These are phyloP conservation scores for Pythium aphanidermatum DNA, from an alignment of 352 stramenopile genomes.

Conservation along the genomic window DNA sequence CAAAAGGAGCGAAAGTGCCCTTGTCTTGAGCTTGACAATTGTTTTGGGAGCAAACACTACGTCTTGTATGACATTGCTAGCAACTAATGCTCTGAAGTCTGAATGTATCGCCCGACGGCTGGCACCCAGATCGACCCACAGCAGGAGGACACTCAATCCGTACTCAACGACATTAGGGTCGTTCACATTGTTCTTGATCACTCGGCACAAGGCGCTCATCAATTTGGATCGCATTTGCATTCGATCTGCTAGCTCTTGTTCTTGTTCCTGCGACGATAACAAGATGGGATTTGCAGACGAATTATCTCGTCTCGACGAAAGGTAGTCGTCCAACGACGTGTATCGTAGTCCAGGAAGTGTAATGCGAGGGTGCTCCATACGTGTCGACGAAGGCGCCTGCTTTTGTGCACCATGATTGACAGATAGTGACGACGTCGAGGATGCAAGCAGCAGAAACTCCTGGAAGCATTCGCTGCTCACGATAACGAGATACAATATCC, in stretches of 20 bases:
- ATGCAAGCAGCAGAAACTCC: constrained; percentile 20
- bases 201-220: constrained; percentile 23
- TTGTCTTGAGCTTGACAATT: constrained; percentile 16
- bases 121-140: constrained; percentile 20
- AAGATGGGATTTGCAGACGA: not conserved
- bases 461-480: constrained; percentile 23
- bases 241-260: constrained; percentile 15
- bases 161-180: constrained; percentile 13
- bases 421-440: constrained; percentile 8
- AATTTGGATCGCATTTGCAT: constrained; percentile 23
- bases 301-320: constrained; percentile 16
- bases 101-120: constrained; percentile 1
- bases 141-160: constrained; percentile 14
- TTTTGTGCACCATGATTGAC: not conserved
- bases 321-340: constrained; percentile 18
- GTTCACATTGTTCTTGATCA: constrained; percentile 26
- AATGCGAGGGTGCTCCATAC: constrained; percentile 20
- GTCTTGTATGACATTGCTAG: constrained; percentile 23
- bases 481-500: constrained; percentile 19
- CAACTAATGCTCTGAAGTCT: constrained; percentile 19
- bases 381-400: not conserved
- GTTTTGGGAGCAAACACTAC: constrained; percentile 21
- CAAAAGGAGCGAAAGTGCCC: constrained; percentile 10
- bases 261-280: constrained; percentile 6
- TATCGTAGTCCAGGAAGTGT: constrained; percentile 18